Conservation (phyloP, 192 early-diverging fungal genomes). For the Coemansia sp. region DNA sequence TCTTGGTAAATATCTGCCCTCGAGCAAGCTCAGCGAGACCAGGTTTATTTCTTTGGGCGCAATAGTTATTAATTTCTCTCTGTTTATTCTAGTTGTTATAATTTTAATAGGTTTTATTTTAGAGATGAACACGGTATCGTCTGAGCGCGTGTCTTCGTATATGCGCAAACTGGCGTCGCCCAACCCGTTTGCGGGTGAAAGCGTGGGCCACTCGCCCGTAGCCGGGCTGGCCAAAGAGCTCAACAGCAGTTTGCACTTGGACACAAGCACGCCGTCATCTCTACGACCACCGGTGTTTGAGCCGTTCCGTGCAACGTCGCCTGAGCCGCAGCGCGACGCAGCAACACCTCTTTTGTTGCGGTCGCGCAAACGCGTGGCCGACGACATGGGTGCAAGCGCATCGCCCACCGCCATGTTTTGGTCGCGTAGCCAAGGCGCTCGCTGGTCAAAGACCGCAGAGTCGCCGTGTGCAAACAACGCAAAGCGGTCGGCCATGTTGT, state of each 20-base stretch:
- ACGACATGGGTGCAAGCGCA: slow-evolving; percentile 27
- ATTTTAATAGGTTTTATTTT: slow-evolving; percentile 4
- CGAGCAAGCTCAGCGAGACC: no score
- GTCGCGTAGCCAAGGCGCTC: slow-evolving; percentile 16
- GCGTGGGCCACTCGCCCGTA: slow-evolving; percentile 22
- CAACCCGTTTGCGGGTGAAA: slow-evolving; percentile 27
- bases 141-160: slow-evolving; percentile 28
- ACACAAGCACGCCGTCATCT: not conserved
- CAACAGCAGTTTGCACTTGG: slow-evolving; percentile 39
- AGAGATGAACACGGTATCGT: slow-evolving; percentile 31
- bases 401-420: slow-evolving; percentile 28
- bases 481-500: not conserved
- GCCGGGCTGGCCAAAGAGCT: slow-evolving; percentile 35
- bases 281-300: slow-evolving; percentile 15
- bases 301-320: slow-evolving; percentile 22
- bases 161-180: slow-evolving; percentile 28
- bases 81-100: not conserved
- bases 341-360: slow-evolving; percentile 26
- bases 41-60: no score
- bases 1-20: no score
- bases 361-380: slow-evolving; percentile 34
- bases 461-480: slow-evolving; percentile 7
- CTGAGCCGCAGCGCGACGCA: not conserved
- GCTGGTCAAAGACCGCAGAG: slow-evolving; percentile 19
- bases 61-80: not conserved